These are phyloP conservation scores for Metrosideros polymorpha DNA, from an alignment of 441 rosid genomes.

Conservation along the genomic window DNA sequence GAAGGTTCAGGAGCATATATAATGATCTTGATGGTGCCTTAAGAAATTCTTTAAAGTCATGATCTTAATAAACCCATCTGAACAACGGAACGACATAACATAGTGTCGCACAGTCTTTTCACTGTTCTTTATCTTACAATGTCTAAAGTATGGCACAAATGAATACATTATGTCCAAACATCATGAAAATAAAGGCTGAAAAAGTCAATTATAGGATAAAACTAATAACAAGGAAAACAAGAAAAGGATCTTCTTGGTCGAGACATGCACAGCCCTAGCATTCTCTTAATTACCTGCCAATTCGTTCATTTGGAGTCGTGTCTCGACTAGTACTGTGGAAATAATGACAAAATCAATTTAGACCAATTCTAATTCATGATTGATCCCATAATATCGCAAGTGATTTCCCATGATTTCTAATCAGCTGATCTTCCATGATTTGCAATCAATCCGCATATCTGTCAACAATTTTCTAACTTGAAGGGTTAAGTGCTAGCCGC, in stretches of 20 bases:
- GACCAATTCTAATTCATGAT: no score
- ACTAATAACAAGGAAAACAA: not conserved
- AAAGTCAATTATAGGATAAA: not conserved
- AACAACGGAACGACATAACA: not conserved
- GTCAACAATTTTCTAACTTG: no score
- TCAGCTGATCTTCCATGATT: no score
- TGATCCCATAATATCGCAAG: no score
- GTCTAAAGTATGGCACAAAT: not conserved
- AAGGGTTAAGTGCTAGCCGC: no score
- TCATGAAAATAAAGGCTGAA: not conserved
- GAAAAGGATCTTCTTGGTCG: not conserved
- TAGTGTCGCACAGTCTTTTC: not conserved
- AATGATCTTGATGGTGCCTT: not conserved
- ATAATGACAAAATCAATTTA: no score
- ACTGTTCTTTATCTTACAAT: not conserved
- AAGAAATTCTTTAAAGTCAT: not conserved
- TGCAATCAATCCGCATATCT: no score
- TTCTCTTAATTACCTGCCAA: no score
- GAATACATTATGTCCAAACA: not conserved
- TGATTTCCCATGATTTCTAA: no score
- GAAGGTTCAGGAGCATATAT: not conserved
- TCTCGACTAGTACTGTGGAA: no score
- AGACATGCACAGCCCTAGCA: not conserved
- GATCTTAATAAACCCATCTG: not conserved
- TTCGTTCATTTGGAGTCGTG: no score